Evolutionary conservation across 225 moss, liverwort and hornwort genomes (phyloP).

Genomic region (Bryoerythrophyllum caledonicum): DNA sequence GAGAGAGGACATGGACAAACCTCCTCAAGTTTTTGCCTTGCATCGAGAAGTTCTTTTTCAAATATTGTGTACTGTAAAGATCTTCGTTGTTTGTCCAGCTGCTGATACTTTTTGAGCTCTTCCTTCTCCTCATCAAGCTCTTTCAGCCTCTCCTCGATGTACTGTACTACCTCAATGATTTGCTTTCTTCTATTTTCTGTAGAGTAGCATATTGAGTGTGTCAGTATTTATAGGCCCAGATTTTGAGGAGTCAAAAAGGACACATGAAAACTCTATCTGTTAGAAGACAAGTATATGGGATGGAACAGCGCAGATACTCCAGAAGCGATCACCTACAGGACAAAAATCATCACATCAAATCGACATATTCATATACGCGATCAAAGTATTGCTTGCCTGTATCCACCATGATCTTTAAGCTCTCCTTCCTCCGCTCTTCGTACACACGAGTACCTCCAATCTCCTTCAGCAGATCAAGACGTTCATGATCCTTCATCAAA

Average conservation of each 20-base stretch:
- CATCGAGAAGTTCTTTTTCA: constrained; percentile 24
- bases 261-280: neutral
- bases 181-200: constrained; percentile 29
- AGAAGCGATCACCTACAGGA: neutral
- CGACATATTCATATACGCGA: neutral
- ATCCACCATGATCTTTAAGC: constrained; percentile 29
- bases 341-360: neutral
- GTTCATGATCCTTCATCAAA: constrained; percentile 25
- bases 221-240: neutral
- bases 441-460: constrained; percentile 28
- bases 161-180: constrained; percentile 25
- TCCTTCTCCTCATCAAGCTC: constrained; percentile 28
- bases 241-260: neutral
- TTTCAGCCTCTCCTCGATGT: constrained; percentile 26
- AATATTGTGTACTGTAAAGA: constrained; percentile 24
- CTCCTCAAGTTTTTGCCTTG: constrained; percentile 27
- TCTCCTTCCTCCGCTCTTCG: constrained; percentile 28
- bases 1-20: constrained; percentile 17
- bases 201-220: neutral
- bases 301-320: neutral
- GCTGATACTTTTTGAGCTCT: constrained; percentile 30
- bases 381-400: constrained; percentile 20
- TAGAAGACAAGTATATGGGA: neutral
- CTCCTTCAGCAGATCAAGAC: constrained; percentile 22
- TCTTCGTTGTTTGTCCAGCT: constrained; percentile 26